A percentile compares a stretch with the other conserved stretches of the same genome.
Evolutionary conservation across 2,329 filamentous ascomycete species (phyloP).

Genomic region (Claviceps pusilla): DNA sequence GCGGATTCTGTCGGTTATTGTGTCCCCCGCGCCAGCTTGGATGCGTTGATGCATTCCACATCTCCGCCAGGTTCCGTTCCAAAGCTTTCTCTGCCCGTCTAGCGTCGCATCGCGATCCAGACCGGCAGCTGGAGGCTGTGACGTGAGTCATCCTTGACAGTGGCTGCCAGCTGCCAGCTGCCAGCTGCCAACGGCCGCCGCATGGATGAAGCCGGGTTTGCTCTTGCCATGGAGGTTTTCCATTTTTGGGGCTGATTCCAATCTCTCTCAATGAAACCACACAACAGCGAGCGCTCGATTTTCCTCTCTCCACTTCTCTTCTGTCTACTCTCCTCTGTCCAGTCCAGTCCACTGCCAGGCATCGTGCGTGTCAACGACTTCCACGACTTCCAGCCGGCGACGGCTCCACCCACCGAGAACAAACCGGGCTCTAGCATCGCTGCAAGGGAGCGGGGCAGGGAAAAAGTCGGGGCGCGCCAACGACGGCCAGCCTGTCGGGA

Average conservation of each 20-base stretch:
- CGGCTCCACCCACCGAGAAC: slow-evolving; percentile 14
- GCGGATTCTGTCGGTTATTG: not conserved
- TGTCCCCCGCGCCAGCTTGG: too few species aligned
- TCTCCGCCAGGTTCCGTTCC: not conserved
- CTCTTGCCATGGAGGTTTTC: not conserved
- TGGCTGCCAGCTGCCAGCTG: too few species aligned
- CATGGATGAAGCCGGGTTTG: not conserved
- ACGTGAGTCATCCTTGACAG: not conserved
- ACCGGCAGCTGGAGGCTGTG: not conserved
- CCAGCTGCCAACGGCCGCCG: not conserved
- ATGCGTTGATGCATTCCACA: not conserved
- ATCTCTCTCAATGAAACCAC: too few species aligned
- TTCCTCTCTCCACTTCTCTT: not conserved
- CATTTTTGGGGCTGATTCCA: not conserved
- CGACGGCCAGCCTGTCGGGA: slow-evolving; percentile 13
- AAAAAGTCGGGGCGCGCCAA: slow-evolving; percentile 18
- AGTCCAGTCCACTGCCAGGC: not conserved
- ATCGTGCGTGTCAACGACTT: slow-evolving; percentile 6
- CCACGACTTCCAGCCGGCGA: not conserved
- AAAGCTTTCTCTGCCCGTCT: not conserved
- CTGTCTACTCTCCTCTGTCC: not conserved
- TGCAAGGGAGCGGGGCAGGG: slow-evolving; percentile 3
- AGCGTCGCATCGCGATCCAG: not conserved
- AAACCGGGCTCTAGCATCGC: slow-evolving; percentile 13
- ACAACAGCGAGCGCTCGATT: not conserved